Evolutionary conservation across 352 stramenopile species (phyloP).

Genomic region (Globisporangium alternatum): DNA sequence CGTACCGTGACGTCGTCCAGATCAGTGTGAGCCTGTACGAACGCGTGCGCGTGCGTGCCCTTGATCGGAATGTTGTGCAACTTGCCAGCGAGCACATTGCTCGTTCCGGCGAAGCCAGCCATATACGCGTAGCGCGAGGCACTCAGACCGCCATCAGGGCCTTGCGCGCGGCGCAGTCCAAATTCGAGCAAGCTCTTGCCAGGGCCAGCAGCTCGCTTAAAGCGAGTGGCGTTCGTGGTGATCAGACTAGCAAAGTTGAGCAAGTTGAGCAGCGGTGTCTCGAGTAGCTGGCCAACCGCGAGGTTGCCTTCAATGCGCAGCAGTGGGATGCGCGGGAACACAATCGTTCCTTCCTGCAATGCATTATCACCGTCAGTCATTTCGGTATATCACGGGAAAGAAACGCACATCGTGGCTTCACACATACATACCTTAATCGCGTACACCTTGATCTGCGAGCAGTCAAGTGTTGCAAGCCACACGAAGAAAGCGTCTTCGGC

Average conservation of each 20-base stretch:
- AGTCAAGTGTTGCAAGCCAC: constrained; percentile 94
- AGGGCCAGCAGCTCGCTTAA: constrained; percentile 91
- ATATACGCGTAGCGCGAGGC: constrained; percentile 98
- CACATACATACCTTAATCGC: constrained; percentile 64
- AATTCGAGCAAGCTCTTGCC: constrained; percentile 92
- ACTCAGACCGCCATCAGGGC: constrained; percentile 96
- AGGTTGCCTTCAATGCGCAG: constrained; percentile 93
- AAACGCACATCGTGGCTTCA: not conserved
- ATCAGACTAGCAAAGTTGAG: constrained; percentile 98
- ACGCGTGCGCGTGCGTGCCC: constrained; percentile 98
- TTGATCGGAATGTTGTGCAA: constrained; percentile 93
- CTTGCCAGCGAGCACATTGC: constrained; percentile 97
- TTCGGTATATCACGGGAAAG: not conserved
- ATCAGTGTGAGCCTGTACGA: constrained; percentile 94
- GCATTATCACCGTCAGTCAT: not conserved
- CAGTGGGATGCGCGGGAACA: constrained; percentile 95
- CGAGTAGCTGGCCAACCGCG: constrained; percentile 94
- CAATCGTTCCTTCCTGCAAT: constrained; percentile 91
- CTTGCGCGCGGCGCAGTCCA: constrained; percentile 92
- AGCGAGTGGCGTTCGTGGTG: constrained; percentile 97
- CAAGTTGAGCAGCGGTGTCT: constrained; percentile 98
- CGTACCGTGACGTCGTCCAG: constrained; percentile 88
- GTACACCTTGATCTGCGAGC: constrained; percentile 91
- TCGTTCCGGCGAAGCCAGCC: constrained; percentile 97
- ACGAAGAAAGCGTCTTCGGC: constrained; percentile 95